A percentile compares a stretch with the other conserved stretches of the same genome.
phyloP scores from a whole-genome alignment of 257 asterid genomes.

The Capsicum rhomboideum region DNA sequence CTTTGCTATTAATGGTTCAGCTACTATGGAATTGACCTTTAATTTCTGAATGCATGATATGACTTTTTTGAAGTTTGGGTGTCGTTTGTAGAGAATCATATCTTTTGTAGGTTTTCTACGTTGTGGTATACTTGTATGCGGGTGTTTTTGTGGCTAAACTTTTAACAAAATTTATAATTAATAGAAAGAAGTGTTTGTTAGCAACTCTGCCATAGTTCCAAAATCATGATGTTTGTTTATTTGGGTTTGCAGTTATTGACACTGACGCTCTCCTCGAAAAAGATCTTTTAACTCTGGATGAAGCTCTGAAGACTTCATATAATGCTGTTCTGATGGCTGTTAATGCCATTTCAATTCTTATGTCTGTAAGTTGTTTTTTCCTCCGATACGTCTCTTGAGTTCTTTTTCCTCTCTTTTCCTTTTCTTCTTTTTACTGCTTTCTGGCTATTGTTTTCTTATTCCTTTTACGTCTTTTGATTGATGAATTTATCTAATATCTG shows the following conservation, averaged over 20 bases:
- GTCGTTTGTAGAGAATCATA: background rate
- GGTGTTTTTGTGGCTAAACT: background rate
- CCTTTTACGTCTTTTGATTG: background rate
- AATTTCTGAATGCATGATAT: background rate
- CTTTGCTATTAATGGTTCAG: background rate
- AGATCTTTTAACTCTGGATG: slow-evolving; percentile 89
- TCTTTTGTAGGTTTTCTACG: background rate
- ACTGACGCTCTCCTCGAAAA: slow-evolving; percentile 81
- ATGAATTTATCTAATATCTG: slow-evolving; percentile 4
- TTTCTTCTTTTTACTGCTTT: slow-evolving; percentile 1
- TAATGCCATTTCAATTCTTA: slow-evolving; percentile 67
- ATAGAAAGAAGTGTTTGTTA: background rate
- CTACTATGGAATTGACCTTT: background rate
- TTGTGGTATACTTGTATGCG: background rate
- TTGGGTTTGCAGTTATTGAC: slow-evolving; percentile 66
- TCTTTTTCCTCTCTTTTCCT: background rate
- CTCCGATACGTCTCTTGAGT: slow-evolving; percentile 6
- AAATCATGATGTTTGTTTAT: background rate
- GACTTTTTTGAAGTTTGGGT: background rate
- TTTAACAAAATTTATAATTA: background rate
- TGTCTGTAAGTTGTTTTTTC: slow-evolving; percentile 46
- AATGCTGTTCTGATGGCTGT: slow-evolving; percentile 88
- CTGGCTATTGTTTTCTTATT: background rate
- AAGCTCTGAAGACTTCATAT: slow-evolving; percentile 72
- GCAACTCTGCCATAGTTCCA: background rate